These are phyloP conservation scores for Cordyceps militaris DNA, from an alignment of 2,329 filamentous ascomycete species.

Conservation along the genomic window DNA sequence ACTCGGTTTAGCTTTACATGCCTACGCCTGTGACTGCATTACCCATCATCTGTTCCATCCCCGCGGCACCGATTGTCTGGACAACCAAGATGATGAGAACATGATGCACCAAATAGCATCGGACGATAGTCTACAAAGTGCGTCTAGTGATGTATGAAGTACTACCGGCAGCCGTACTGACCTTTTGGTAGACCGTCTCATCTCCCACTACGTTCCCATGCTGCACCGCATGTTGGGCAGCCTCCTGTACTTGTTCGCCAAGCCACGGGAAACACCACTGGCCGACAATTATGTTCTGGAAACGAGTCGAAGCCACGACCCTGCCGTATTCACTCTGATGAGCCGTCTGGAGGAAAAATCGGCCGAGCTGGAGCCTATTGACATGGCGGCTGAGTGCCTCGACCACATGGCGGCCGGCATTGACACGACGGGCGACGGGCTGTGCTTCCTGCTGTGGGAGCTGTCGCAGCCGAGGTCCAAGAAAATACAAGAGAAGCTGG, in stretches of 20 bases:
- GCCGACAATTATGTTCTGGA: conserved; percentile 53
- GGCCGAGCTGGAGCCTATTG: conserved; percentile 39
- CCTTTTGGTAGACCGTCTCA: conserved; percentile 43
- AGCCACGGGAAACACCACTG: conserved; percentile 50
- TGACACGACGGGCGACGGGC: conserved; percentile 62
- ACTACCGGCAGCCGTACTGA: conserved; percentile 14
- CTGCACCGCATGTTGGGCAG: conserved; percentile 41
- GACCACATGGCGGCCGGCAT: conserved; percentile 68
- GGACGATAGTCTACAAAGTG: conserved; percentile 60
- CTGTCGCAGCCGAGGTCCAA: conserved; percentile 53
- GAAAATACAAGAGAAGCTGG: conserved; percentile 44
- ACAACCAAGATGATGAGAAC: conserved; percentile 46
- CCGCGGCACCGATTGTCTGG: conserved; percentile 54
- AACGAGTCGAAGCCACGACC: conserved; percentile 37
- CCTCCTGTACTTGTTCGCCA: conserved; percentile 41
- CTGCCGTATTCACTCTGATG: conserved; percentile 50
- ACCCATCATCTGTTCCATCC: conserved; percentile 65
- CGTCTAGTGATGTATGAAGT: conserved; percentile 19
- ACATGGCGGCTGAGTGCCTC: conserved; percentile 60
- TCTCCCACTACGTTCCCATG: conserved; percentile 49
- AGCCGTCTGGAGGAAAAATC: conserved; percentile 49
- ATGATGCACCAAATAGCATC: conserved; percentile 64
- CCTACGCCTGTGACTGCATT: conserved; percentile 63
- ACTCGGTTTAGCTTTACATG: conserved; percentile 42
- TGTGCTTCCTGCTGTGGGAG: conserved; percentile 67